These are phyloP conservation scores for Pythium aquatile DNA, from an alignment of 352 stramenopile species.

Conservation along the genomic window DNA sequence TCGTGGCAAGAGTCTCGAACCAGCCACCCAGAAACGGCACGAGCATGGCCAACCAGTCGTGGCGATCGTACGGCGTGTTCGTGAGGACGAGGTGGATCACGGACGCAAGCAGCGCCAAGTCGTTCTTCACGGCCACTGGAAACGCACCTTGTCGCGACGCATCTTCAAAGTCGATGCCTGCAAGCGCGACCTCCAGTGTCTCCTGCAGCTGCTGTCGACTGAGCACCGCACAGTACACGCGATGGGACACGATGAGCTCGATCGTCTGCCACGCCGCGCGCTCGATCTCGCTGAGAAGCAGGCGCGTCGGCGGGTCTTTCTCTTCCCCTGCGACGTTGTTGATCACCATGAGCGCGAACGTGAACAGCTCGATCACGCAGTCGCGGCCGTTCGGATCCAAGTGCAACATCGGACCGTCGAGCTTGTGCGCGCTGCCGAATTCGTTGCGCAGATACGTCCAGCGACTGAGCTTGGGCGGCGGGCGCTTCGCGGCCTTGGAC, in stretches of 20 bases:
- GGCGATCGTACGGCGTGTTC: slow-evolving; percentile 64
- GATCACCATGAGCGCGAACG: slow-evolving; percentile 52
- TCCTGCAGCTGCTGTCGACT: slow-evolving; percentile 48
- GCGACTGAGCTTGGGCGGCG: slow-evolving; percentile 38
- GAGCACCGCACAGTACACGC: slow-evolving; percentile 70
- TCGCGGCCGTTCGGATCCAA: slow-evolving; percentile 72
- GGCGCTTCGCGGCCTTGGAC: slow-evolving; percentile 24
- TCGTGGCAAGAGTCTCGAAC: slow-evolving; percentile 37
- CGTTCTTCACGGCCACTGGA: slow-evolving; percentile 8
- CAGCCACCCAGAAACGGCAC: slow-evolving; percentile 49
- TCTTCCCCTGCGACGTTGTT: slow-evolving; percentile 33
- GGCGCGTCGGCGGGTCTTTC: slow-evolving; percentile 26
- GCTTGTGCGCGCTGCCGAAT: slow-evolving; percentile 51
- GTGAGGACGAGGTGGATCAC: slow-evolving; percentile 48
- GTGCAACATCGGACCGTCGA: slow-evolving; percentile 56
- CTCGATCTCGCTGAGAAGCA: slow-evolving; percentile 39
- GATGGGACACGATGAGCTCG: slow-evolving; percentile 48
- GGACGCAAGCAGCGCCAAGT: slow-evolving; percentile 28
- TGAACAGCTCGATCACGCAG: slow-evolving; percentile 53
- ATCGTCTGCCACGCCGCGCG: slow-evolving; percentile 69
- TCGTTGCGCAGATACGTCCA: slow-evolving; percentile 66
- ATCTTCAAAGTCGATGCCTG: slow-evolving; percentile 40
- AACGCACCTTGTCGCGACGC: slow-evolving; percentile 14
- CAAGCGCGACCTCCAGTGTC: slow-evolving; percentile 53
- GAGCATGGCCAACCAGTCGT: slow-evolving; percentile 39